Conservation (phyloP, 257 asterid species). For the Agastache rugosa region DNA sequence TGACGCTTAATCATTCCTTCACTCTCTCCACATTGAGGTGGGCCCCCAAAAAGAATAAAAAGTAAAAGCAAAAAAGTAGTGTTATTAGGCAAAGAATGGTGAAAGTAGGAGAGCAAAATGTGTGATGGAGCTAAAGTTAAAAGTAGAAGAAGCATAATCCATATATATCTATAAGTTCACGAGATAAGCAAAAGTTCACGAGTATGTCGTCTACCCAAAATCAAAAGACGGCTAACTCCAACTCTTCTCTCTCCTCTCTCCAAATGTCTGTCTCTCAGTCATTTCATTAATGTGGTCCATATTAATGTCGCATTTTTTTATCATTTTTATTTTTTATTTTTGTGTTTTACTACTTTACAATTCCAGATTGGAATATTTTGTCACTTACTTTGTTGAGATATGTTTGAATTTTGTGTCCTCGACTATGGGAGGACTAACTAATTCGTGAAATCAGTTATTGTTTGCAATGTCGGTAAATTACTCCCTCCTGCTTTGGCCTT, state of each 20-base stretch:
- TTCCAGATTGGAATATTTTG: background rate
- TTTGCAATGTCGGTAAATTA: too few relatives aligned
- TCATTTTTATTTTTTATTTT: background rate
- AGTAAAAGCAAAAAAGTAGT: background rate
- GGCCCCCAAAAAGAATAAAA: background rate
- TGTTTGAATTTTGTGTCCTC: slow-evolving; percentile 12
- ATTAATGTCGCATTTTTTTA: background rate
- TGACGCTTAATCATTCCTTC: background rate
- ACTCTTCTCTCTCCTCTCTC: slow-evolving; percentile 28
- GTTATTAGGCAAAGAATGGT: background rate
- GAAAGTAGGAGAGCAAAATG: slow-evolving; percentile 13
- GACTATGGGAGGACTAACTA: slow-evolving; percentile 15
- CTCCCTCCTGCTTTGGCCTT: too few relatives aligned
- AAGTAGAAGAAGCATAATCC: slow-evolving; percentile 20
- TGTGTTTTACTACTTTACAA: background rate
- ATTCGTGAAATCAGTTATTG: background rate
- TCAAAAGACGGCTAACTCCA: slow-evolving; percentile 44
- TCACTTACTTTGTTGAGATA: background rate
- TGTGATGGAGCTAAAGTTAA: slow-evolving; percentile 30
- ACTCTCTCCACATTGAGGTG: background rate
- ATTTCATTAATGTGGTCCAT: slow-evolving; percentile 14
- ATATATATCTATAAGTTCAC: slow-evolving; percentile 44
- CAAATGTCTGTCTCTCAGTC: slow-evolving; percentile 32
- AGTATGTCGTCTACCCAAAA: slow-evolving; percentile 39
- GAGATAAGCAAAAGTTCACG: slow-evolving; percentile 64